Evolutionary conservation across 2,329 filamentous ascomycete genomes (phyloP), one percentile per base, ranked within the genome.

Genomic region (Venturia pyrina): DNA sequence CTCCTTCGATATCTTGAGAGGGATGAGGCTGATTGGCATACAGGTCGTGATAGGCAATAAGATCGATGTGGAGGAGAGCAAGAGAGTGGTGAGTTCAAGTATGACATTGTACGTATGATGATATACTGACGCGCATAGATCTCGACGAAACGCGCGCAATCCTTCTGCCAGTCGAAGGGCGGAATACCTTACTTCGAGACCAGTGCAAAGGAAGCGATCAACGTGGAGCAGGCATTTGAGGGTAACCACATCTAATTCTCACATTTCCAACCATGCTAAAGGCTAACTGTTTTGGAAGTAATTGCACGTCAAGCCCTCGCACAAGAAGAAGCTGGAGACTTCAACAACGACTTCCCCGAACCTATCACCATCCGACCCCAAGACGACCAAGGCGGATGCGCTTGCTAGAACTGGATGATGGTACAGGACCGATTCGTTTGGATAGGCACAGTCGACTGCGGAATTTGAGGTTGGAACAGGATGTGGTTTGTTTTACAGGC

Each of bases 181-280:
- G 91, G 91, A 67, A 97, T 99, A 70, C 95, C 95, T 21, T 99
- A 99, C 79, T 99, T 99, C 74, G 95, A 99, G 85, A 99, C 95
- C 21, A 97, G 93, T 78, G 95, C 95, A 68, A 99, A 99, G 82
- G 95, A 99, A 78, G 95, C 93, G 68, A 89, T 97, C 79, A 99
- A 99, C 75, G 95, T 99, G 56, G 95, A 99, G 79, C 92, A 90
- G 75, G 88, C 88, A 59, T 91, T 91, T 70, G 84, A 86, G 75
- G 83, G 84, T 85, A 74, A 70, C 74, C 62, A 66, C 61, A 61
- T 8, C 60, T 61, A 50, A 48, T 71, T 87, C 90, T 65, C 34
- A 17, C 41, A 21, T 32, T 34, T 21, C 10, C 21, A 63, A 28
- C 28, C 19, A 28, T 24, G 44, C 24, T 32, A 28, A 77, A 85